Percentiles rank a stretch among this genome's conserved stretches.
Evolutionary conservation across 179 eudicot genomes (phyloP).

Genomic region (Camellia oleifera): DNA sequence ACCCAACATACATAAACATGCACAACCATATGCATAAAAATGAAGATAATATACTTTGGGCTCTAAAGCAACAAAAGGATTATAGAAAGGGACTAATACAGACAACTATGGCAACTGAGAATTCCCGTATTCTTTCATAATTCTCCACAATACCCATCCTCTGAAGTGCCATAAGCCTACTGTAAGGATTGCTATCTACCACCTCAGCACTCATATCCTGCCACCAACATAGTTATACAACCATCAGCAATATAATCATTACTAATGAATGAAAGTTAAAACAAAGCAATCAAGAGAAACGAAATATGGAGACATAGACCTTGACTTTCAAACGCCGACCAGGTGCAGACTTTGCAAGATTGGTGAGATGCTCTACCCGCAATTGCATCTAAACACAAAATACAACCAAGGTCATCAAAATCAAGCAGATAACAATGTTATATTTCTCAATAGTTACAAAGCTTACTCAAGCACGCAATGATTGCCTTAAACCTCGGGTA

Average conservation of each 20-base stretch:
- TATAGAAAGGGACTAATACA: constrained; percentile 34
- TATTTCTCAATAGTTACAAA: not conserved
- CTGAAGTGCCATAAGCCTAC: constrained; percentile 97
- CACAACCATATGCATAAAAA: not conserved
- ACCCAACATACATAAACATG: not conserved
- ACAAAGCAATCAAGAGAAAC: not conserved
- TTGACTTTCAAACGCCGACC: constrained; percentile 72
- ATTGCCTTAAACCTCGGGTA: not conserved
- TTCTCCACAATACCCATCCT: constrained; percentile 96
- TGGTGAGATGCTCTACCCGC: constrained; percentile 49
- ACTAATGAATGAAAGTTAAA: not conserved
- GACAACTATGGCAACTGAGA: constrained; percentile 92
- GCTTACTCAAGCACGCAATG: no score
- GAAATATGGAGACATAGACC: constrained; percentile 32
- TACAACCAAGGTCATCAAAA: not conserved
- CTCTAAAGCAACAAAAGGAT: not conserved
- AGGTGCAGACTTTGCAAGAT: constrained; percentile 50
- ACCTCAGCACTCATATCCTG: constrained; percentile 99
- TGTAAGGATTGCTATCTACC: constrained; percentile 94
- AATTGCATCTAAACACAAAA: constrained; percentile 39
- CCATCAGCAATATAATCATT: constrained; percentile 11
- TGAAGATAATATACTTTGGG: no score
- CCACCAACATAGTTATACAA: constrained; percentile 17
- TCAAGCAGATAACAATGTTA: not conserved
- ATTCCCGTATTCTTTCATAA: constrained; percentile 93